Base-by-base conservation (phyloP, 2,329 filamentous ascomycete species). In the Stagonosporopsis tanaceti region DNA sequence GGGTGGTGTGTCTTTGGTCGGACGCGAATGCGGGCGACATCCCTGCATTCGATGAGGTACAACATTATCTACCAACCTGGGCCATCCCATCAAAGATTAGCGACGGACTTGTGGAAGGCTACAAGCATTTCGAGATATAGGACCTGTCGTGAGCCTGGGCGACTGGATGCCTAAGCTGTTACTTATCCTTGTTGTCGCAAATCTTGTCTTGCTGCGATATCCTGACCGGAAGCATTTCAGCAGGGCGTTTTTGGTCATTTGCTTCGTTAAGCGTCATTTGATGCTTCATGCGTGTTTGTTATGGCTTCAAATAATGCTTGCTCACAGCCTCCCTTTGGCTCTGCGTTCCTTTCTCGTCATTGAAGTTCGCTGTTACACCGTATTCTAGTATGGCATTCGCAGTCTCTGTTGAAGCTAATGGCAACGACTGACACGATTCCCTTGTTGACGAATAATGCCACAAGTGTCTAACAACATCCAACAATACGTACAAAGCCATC, bases 61-160 rank as follows among this genome's bases (percentile, higher is more conserved):
- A 85, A 65, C 84, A 88, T 72, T 97, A 88, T 77, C 83, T 88
- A 65, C 95, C 95, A 0, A 79, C 82, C 4, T 99, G 95, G 95
- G 87, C 87, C 6, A 88, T 89, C 9, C 81, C 93, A 27, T 88
- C 87, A 4, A 97, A 97, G 78, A 78, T 86, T 61, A 82, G 82
- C 25, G 89, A 93, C 77, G 93, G 92, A 0, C 77, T 97, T 66
- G 90, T 96, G 28, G 91, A 96, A 74, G 93, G 91, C 22, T 88
- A 82, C 70, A 93, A 90, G 80, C 78, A 78, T 53, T 94, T 91
- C 74, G 69, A 67, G 38, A 60, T 72, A 38, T 73, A 60, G 71
- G 57, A 50, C 28, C 35, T 41, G 44, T 38, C 30, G 34, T n/a
- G 45, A 53, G 46, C 35, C 47, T 45, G 53, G 55, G 50, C 30